Percentiles rank a stretch among this genome's conserved stretches.
These are phyloP conservation scores for Xanthoconium stramineum DNA, from an alignment of 768 basidiomycete species.

Conservation along the genomic window DNA sequence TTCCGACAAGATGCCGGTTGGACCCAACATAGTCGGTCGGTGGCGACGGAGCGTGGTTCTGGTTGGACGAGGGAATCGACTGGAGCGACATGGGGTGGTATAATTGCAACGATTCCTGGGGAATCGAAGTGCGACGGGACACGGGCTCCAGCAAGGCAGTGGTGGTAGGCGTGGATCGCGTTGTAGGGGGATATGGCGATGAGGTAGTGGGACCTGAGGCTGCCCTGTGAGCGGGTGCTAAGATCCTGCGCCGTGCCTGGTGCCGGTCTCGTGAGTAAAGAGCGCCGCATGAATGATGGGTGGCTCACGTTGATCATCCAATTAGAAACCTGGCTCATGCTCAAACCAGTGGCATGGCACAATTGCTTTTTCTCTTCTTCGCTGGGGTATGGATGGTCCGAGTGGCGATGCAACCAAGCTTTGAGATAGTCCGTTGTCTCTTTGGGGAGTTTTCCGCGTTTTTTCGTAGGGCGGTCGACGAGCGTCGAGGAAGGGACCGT, in stretches of 20 bases:
- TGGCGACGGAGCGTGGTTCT: conserved; percentile 31
- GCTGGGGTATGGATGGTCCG: conserved; percentile 85
- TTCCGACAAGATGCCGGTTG: conserved; percentile 46
- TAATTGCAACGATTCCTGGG: conserved; percentile 66
- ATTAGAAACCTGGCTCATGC: conserved; percentile 88
- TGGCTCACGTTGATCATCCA: conserved; percentile 85
- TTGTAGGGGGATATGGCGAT: conserved; percentile 60
- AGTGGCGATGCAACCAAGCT: conserved; percentile 84
- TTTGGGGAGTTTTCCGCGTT: conserved; percentile 86
- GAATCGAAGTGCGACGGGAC: conserved; percentile 63
- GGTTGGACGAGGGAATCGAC: conserved; percentile 37
- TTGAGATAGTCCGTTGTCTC: conserved; percentile 88
- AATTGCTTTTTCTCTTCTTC: conserved; percentile 91
- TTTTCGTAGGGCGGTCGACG: conserved; percentile 74
- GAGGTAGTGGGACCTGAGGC: conserved; percentile 77
- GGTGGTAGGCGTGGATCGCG: conserved; percentile 25
- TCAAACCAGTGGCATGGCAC: conserved; percentile 80
- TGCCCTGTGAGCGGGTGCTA: conserved; percentile 77
- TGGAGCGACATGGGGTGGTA: conserved; percentile 80
- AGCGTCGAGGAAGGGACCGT: conserved; percentile 52
- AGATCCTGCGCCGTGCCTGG: conserved; percentile 78
- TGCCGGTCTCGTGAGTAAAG: conserved; percentile 13
- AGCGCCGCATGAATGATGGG: conserved; percentile 15
- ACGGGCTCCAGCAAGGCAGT: conserved; percentile 34
- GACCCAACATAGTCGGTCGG: conserved; percentile 40